Conservation (phyloP, 352 stramenopile species). For the Pythium aphanidermatum region DNA sequence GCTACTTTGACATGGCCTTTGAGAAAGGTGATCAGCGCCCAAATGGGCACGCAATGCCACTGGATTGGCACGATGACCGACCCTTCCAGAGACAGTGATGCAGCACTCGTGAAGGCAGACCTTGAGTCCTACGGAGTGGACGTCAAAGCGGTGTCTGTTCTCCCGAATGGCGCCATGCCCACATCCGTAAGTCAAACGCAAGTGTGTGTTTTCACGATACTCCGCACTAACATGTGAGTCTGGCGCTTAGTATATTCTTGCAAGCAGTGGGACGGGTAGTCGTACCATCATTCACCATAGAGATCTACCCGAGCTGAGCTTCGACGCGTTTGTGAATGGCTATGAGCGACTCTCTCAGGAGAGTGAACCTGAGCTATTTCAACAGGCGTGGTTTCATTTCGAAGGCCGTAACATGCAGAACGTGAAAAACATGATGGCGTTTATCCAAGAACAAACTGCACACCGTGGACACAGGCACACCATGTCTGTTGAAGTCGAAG, state of each 20-base stretch:
- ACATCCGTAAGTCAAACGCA: slow-evolving; percentile 64
- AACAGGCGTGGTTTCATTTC: slow-evolving; percentile 54
- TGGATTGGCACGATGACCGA: slow-evolving; percentile 66
- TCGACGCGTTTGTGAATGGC: slow-evolving; percentile 27
- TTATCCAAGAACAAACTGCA: slow-evolving; percentile 20
- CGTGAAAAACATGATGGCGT: slow-evolving; percentile 51
- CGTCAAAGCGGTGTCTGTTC: slow-evolving; percentile 28
- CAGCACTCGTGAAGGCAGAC: slow-evolving; percentile 43
- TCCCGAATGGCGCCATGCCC: slow-evolving; percentile 45
- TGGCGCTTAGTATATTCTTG: slow-evolving; percentile 52
- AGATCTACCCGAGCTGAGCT: slow-evolving; percentile 45
- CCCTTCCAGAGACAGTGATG: slow-evolving; percentile 39
- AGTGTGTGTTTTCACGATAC: slow-evolving; percentile 2
- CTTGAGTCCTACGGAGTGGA: slow-evolving; percentile 44
- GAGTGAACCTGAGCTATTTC: not conserved
- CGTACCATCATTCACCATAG: slow-evolving; percentile 69
- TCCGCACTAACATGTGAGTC: not conserved
- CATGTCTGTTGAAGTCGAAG: slow-evolving; percentile 67
- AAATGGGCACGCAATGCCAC: slow-evolving; percentile 40
- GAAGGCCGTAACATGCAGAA: slow-evolving; percentile 64
- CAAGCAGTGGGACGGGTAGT: slow-evolving; percentile 51
- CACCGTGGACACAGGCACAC: slow-evolving; percentile 3
- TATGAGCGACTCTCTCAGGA: not conserved
- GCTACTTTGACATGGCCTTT: not conserved
- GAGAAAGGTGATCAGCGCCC: slow-evolving; percentile 46